Evolutionary conservation across 108 stramenopile species (phyloP), one percentile per base, ranked within the genome.

Genomic region (Mediolabrus comicus): DNA sequence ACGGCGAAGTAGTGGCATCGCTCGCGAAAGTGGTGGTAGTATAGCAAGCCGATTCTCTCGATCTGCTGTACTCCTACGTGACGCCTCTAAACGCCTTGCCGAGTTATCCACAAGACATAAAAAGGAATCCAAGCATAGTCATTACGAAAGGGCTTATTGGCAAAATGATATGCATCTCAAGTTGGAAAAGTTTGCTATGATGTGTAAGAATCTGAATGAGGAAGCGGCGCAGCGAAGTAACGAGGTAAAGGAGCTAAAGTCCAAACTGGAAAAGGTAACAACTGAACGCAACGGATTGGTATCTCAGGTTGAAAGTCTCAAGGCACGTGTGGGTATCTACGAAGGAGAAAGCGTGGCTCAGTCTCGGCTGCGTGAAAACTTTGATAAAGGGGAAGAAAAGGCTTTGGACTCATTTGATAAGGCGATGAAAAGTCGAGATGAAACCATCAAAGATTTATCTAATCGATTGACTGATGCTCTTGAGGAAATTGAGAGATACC

Each of bases 171-270:
- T 84, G 82, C 82, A 87, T 36, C 53, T 77, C 14, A 87, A 87
- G 53, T 72, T 87, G 19, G 69, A 69, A 32, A 85, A 87, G 69
- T 82, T 86, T 59, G 71, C 88, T 22, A 70, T 66, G 62, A 82
- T 89, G 69, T 84, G 81, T 17, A 83, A 85, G 27, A 73, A 89
- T 69, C 74, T 89, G 17, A 84, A 89, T 53, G 86, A 89, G 52
- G 84, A 89, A 46, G 81, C 84, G 11, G 67, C 72, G 9, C 31
- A 75, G 30, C 76, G 86, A 25, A 84, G 75, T 51, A 71, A 85
- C 24, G 86, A 87, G 57, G 84, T 66, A 10, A 72, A 72, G 19
- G 59, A 69, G 34, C 61, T 83, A 6, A 60, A 78, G 41, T 62
- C 67, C 28, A 59, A 75, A 29, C 38, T 89, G 31, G 69, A 67